Base-by-base conservation (phyloP, 768 basidiomycete genomes). In the Tulasnella sp. region DNA sequence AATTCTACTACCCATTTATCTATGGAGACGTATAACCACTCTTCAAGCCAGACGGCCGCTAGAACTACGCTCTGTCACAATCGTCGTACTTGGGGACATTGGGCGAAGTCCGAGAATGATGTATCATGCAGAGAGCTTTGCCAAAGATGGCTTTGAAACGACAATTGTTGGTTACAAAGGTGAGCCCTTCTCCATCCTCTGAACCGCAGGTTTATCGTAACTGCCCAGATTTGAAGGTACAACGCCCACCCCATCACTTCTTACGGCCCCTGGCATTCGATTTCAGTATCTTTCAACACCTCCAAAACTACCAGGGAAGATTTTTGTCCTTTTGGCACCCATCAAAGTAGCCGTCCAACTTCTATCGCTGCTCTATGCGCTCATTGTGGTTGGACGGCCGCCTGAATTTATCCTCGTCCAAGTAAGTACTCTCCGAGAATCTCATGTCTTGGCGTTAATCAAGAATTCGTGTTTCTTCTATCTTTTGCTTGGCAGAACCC, bases 41-140 rank as follows among this genome's bases (percentile, higher is more conserved):
- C 57, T 76, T 29, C 75, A 55, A n/a, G n/a, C 37, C 20, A 13
- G 75, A 18, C 29, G 42, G n/a, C 75, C 75, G n/a, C 75, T 39
- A 5, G 57, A 57, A 39, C 20, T 57, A 4, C 75, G 75, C 26
- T 90, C 94, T 3, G 93, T 94, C n/a, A 93, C 91, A 5, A 90
- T 99, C 76, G 85, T 99, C 71, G 98, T 99, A 18, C 87, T 99
- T 13, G 98, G 98, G 13, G 98, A 99, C 85, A 90, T 99, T 71
- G 98, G 97, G 1, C 89, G 98, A 78, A 95, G 93, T 83, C 98
- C 98, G 15, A 88, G 98, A 75, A 99, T 98, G 94, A 97, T 98
- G 94, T 98, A 98, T 83, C 98, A 99, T 81, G 92, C 97, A 0
- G 90, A 97, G 83, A 96, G 93, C 82, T 93, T 99, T 82, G 92